phyloP scores from a whole-genome alignment of 768 basidiomycete genomes.

The Russula sp. region DNA sequence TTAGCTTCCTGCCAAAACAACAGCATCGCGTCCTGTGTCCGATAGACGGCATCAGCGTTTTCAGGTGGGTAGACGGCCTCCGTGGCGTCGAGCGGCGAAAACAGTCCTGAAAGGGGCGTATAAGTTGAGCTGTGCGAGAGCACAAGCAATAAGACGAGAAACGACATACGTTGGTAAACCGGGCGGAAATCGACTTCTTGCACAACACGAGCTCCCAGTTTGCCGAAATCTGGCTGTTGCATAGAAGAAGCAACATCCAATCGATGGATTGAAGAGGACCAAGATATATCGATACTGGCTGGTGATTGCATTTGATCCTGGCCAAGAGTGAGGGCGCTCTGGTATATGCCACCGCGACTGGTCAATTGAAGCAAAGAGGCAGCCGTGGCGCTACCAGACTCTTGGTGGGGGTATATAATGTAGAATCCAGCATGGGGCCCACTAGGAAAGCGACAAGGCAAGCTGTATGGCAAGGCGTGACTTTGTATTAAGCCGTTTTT shows the following conservation, averaged over 20 bases:
- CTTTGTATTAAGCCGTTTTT: conserved; percentile 40
- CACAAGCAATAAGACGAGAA: neutral
- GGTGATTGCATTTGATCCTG: neutral
- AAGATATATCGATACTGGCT: neutral
- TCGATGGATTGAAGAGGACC: conserved; percentile 8
- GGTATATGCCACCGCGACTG: conserved; percentile 17
- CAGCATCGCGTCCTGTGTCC: conserved; percentile 49
- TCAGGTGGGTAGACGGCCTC: conserved; percentile 25
- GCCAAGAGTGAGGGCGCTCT: conserved; percentile 4
- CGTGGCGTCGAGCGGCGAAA: conserved; percentile 14
- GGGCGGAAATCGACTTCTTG: conserved; percentile 44
- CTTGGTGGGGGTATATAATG: conserved; percentile 30
- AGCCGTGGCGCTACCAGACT: conserved; percentile 11
- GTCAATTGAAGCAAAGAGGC: conserved; percentile 19
- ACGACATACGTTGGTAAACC: conserved; percentile 50
- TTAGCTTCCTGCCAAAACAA: conserved; percentile 51
- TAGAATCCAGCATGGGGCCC: conserved; percentile 31
- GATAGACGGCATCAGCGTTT: conserved; percentile 37
- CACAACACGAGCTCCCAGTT: conserved; percentile 41
- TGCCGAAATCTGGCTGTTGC: conserved; percentile 28
- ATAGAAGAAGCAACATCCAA: neutral
- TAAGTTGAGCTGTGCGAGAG: neutral
- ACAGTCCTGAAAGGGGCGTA: conserved; percentile 22
- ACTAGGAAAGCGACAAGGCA: conserved; percentile 33
- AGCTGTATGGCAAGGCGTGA: conserved; percentile 39